Percentiles rank a stretch among this genome's conserved stretches.
Conservation (phyloP, 345 rosid genomes). For the Euphorbia tirucalli region DNA sequence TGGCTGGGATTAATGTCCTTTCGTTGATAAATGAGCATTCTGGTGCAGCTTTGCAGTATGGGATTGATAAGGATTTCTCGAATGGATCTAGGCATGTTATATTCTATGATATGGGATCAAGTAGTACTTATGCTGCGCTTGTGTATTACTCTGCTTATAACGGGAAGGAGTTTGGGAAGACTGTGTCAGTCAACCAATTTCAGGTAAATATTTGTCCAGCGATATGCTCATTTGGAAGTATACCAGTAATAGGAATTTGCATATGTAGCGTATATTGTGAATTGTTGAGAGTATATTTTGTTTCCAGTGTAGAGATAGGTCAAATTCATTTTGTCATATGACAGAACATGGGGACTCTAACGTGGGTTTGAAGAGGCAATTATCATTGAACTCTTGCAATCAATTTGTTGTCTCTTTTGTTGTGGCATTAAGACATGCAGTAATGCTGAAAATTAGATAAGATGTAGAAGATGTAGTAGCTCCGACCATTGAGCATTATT, state of each 20-base stretch:
- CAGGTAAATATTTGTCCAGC: conserved; percentile 47
- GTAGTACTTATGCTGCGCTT: conserved; percentile 84
- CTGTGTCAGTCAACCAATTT: conserved; percentile 82
- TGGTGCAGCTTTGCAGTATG: conserved; percentile 97
- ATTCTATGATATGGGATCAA: conserved; percentile 96
- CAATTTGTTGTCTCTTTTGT: neutral
- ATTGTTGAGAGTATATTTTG: neutral
- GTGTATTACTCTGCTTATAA: conserved; percentile 83
- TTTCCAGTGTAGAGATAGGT: neutral
- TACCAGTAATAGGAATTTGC: neutral
- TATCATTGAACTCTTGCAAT: neutral
- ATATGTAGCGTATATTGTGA: neutral
- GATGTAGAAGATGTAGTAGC: neutral
- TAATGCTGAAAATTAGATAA: neutral
- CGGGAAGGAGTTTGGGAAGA: conserved; percentile 85
- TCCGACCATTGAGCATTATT: neutral
- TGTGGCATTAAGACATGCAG: neutral
- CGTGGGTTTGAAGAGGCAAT: neutral
- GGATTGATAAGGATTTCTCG: conserved; percentile 91
- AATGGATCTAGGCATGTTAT: conserved; percentile 85
- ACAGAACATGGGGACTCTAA: neutral
- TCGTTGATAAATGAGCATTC: conserved; percentile 81
- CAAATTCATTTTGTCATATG: neutral
- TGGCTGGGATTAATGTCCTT: conserved; percentile 91
- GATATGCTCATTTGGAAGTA: neutral